Conservation (phyloP, 169 alveolate species). For the Eimeria necatrix region DNA sequence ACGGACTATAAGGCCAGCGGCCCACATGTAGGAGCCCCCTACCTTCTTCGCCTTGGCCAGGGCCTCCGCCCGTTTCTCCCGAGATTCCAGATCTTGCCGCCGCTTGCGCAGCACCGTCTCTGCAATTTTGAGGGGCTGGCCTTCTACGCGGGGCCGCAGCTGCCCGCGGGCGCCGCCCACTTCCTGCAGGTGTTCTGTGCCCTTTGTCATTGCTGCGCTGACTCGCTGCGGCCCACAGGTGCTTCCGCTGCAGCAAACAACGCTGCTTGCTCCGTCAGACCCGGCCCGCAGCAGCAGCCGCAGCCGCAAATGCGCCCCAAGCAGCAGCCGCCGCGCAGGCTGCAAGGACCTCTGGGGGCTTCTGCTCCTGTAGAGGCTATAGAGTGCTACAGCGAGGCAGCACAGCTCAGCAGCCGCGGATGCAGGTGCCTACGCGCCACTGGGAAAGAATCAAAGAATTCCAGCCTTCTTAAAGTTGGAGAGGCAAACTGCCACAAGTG, state of each 20-base stretch:
- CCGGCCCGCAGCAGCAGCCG: not conserved
- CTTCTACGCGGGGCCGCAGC: slow-evolving; percentile 66
- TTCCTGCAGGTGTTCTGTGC: slow-evolving; percentile 48
- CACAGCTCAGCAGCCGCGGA: no score
- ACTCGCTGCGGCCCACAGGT: no score
- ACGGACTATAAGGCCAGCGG: not conserved
- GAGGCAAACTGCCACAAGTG: no score
- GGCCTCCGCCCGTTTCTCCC: slow-evolving; percentile 27
- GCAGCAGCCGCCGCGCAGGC: not conserved
- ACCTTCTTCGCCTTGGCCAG: not conserved
- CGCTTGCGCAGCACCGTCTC: slow-evolving; percentile 54
- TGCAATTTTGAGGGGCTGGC: slow-evolving; percentile 72
- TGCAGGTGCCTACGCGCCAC: no score
- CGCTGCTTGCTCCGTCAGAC: not conserved
- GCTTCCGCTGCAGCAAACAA: not conserved
- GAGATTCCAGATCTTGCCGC: slow-evolving; percentile 19
- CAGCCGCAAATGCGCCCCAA: not conserved
- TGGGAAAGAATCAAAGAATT: no score
- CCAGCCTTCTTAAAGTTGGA: no score
- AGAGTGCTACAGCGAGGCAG: no score
- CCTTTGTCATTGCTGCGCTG: not conserved
- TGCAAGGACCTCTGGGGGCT: no score
- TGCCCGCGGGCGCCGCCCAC: slow-evolving; percentile 68
- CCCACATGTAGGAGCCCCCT: not conserved
- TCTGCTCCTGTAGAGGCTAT: no score